These are phyloP conservation scores for Emmonsiellopsis sp. DNA, from an alignment of 2,329 filamentous ascomycete genomes.

Conservation along the genomic window DNA sequence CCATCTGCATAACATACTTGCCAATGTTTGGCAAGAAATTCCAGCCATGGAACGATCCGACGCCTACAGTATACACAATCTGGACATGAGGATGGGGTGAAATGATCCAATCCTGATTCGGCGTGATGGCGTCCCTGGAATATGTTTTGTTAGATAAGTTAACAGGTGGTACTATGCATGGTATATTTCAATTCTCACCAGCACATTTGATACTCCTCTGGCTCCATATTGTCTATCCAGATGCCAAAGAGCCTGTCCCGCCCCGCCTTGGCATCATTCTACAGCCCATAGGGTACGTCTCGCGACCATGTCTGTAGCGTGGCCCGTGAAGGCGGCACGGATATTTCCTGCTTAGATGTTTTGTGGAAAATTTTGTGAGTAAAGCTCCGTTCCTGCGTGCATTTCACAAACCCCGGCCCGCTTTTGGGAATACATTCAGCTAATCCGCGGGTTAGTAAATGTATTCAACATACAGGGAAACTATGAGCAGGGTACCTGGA, in stretches of 20 bases:
- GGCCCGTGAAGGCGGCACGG: neutral
- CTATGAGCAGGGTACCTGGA: conserved; percentile 1
- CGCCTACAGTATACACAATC: conserved; percentile 39
- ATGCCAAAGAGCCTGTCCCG: conserved; percentile 1
- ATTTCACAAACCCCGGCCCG: conserved; percentile 1
- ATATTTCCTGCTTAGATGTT: neutral
- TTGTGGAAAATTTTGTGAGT: conserved; percentile 2
- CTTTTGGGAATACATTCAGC: conserved; percentile 5
- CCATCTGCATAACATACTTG: conserved; percentile 38
- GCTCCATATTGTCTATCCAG: neutral
- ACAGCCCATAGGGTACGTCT: conserved; percentile 2
- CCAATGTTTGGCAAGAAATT: conserved; percentile 46
- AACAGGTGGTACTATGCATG: neutral
- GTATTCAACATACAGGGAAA: neutral
- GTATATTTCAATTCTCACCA: neutral
- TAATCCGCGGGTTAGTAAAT: neutral
- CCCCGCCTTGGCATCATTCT: conserved; percentile 1
- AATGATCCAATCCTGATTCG: conserved; percentile 45
- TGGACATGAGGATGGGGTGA: conserved; percentile 37
- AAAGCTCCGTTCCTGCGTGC: conserved; percentile 5
- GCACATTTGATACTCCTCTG: conserved; percentile 5
- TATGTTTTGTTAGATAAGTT: neutral
- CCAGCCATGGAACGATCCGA: conserved; percentile 45
- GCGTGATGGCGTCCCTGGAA: conserved; percentile 43
- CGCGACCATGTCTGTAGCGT: neutral